phyloP scores from a whole-genome alignment of 805 yeast species.

The Naumovozyma baii region DNA sequence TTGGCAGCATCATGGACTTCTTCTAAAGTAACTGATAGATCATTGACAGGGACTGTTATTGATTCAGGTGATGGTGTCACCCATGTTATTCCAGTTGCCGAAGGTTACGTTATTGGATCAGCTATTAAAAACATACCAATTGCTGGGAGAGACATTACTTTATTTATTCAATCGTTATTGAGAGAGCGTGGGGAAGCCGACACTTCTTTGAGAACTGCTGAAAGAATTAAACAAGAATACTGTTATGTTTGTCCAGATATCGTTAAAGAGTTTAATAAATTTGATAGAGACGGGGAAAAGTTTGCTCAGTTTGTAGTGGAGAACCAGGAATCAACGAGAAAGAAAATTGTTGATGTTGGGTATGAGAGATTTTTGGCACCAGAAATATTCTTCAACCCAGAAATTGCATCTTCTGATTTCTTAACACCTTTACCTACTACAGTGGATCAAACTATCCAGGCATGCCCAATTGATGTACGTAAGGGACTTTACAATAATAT shows the following conservation, averaged over 20 bases:
- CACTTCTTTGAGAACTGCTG: slow-evolving; percentile 90
- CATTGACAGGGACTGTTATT: slow-evolving; percentile 95
- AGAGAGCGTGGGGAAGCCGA: slow-evolving; percentile 97
- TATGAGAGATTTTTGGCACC: slow-evolving; percentile 97
- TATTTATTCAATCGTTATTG: slow-evolving; percentile 81
- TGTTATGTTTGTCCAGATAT: slow-evolving; percentile 98
- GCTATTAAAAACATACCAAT: slow-evolving; percentile 96
- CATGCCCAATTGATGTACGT: slow-evolving; percentile 95
- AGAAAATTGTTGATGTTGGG: slow-evolving; percentile 79
- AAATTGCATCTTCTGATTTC: slow-evolving; percentile 90
- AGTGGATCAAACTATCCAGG: slow-evolving; percentile 90
- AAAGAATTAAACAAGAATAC: slow-evolving; percentile 89
- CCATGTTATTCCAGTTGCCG: slow-evolving; percentile 98
- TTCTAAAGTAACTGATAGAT: slow-evolving; percentile 86
- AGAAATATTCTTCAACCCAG: slow-evolving; percentile 98
- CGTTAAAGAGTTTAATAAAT: slow-evolving; percentile 89
- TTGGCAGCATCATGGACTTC: slow-evolving; percentile 99
- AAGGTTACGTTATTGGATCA: slow-evolving; percentile 96
- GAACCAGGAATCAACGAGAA: slow-evolving; percentile 54
- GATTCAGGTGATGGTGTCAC: slow-evolving; percentile 99
- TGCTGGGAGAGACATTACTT: slow-evolving; percentile 96
- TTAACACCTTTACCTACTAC: slow-evolving; percentile 93
- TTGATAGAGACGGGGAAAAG: slow-evolving; percentile 86
- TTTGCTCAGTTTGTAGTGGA: slow-evolving; percentile 90
- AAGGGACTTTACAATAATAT: slow-evolving; percentile 92